These are phyloP conservation scores for Yarrowia sp. DNA, from an alignment of 805 yeast genomes.

Conservation along the genomic window DNA sequence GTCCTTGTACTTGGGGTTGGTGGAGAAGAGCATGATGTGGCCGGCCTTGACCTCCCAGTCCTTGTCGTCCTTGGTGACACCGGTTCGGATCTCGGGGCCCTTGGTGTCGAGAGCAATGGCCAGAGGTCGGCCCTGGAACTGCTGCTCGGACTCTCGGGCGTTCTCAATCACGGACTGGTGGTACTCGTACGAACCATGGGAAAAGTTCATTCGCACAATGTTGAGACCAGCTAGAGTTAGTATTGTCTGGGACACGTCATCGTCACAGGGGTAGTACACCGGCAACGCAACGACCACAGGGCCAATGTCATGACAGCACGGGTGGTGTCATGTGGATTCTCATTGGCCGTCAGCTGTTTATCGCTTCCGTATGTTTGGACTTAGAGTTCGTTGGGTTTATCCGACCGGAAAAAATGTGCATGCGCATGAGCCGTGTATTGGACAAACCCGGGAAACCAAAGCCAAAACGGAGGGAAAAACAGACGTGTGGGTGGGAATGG, in stretches of 20 bases:
- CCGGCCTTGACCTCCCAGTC: constrained; percentile 85
- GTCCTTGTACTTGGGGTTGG: constrained; percentile 79
- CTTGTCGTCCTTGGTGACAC: constrained; percentile 79
- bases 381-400: constrained; percentile 36
- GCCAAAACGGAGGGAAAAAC: background rate
- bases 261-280: background rate
- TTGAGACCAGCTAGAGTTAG: constrained; percentile 79
- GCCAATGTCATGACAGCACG: background rate
- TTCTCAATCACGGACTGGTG: constrained; percentile 97
- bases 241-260: constrained; percentile 3
- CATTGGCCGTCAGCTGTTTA: background rate
- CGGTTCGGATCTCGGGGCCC: constrained; percentile 99
- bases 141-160: constrained; percentile 90
- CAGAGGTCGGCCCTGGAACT: constrained; percentile 93
- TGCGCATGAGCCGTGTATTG: constrained; percentile 38
- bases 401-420: constrained; percentile 39
- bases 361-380: background rate
- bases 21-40: constrained; percentile 92
- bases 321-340: no score
- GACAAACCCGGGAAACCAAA: constrained; percentile 33
- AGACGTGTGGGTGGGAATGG: background rate
- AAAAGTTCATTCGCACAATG: constrained; percentile 98
- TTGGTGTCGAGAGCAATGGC: constrained; percentile 99
- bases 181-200: constrained; percentile 98
- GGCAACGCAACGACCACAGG: no score